Evolutionary conservation across 331 rosid species (phyloP), one percentile per base, ranked within the genome.

Genomic region (Phaseolus coccineus): DNA sequence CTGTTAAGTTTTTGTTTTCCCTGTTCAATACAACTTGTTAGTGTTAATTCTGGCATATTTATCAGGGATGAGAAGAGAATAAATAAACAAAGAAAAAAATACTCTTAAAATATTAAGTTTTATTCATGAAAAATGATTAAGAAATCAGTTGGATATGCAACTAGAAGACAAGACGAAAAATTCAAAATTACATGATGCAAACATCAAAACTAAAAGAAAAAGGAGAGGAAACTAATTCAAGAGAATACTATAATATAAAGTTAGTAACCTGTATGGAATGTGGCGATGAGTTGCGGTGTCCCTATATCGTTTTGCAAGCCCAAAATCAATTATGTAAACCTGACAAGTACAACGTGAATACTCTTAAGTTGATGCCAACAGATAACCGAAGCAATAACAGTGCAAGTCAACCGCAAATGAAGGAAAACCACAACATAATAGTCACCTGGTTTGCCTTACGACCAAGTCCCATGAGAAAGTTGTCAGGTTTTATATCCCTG

Each of bases 391-490:
- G 27, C 65, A 82, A 74, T 33, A 37, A 30, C 27, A 61, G 27
- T 70, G 55, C 10, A 52, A 37, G 37, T 42, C 75, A 76, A 42
- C 16, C 57, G 72, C 16, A 51, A 46, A 51, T n/a, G 30, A 53
- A 25, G 28, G 10, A 33, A 75, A 64, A 48, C 52, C 40, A n/a
- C 55, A 52, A 57, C 62, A 22, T 69, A 76, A 46, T 27, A 42
- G 30, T 75, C 71, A 95, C 99, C 97, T 91, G 99, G 84, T 93
- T 95, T 71, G 99, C 99, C 85, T 95, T 95, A 63, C 99, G 96
- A 74, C 97, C 98, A 83, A 95, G 97, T 57, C 99, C 98, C 99
- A 95, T 95, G 58, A 95, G 97, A 84, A 95, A 96, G 86, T 96
- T 96, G 83, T 96, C 99, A 19, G 99, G 99, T 80, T 96, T 96